Evolutionary conservation across 768 basidiomycete genomes (phyloP).

Genomic region (Pleurotus cornucopiae): DNA sequence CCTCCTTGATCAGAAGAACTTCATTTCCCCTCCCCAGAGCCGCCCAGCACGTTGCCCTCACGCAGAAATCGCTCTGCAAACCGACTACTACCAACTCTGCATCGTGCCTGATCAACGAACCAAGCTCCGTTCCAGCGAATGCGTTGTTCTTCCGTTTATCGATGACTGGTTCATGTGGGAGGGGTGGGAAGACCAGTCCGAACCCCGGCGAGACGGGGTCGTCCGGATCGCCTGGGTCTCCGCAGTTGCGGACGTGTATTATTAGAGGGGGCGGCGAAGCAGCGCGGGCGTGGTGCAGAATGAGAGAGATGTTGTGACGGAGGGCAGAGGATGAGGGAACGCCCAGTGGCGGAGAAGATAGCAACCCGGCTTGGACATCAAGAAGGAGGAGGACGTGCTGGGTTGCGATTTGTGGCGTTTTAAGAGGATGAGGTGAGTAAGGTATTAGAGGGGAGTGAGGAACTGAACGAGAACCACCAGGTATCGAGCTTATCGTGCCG

Average conservation of each 20-base stretch:
- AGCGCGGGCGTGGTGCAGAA: conserved; percentile 48
- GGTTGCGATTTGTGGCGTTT: conserved; percentile 4
- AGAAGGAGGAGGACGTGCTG: conserved; percentile 53
- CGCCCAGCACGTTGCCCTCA: conserved; percentile 55
- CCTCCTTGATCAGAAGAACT: conserved; percentile 57
- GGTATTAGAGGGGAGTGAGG: not conserved
- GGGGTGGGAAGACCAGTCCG: conserved; percentile 54
- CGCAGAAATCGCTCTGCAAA: conserved; percentile 63
- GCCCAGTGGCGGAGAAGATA: conserved; percentile 41
- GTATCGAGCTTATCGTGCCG: too few species aligned
- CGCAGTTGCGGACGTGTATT: conserved; percentile 65
- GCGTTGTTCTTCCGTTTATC: conserved; percentile 73
- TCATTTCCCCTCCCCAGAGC: conserved; percentile 62
- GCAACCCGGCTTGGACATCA: conserved; percentile 51
- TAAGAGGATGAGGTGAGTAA: not conserved
- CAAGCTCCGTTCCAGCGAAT: conserved; percentile 56
- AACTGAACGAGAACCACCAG: too few species aligned
- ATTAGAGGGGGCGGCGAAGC: conserved; percentile 48
- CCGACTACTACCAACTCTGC: conserved; percentile 67
- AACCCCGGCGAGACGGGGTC: conserved; percentile 53
- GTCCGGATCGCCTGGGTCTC: conserved; percentile 59
- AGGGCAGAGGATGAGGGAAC: conserved; percentile 43
- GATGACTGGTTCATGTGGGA: conserved; percentile 46
- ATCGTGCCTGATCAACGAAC: conserved; percentile 40
- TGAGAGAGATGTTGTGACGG: conserved; percentile 40